A percentile compares a stretch with the other conserved stretches of the same genome.
These are phyloP conservation scores for Luzula sylvatica DNA, from an alignment of 176 grass and related monocot genomes.

Conservation along the genomic window DNA sequence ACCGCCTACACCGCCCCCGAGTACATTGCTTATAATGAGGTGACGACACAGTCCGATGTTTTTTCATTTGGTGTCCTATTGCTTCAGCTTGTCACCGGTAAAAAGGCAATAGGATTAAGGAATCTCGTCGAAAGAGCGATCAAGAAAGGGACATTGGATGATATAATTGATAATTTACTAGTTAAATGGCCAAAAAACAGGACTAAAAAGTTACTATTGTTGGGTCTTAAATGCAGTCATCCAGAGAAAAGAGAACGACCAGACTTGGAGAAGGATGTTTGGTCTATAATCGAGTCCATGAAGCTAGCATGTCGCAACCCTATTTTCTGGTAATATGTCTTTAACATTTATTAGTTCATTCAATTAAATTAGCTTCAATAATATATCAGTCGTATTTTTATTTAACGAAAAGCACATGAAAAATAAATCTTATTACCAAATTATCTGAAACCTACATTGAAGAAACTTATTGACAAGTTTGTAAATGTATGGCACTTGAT, in stretches of 20 bases:
- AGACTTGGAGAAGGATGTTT: conserved; percentile 13
- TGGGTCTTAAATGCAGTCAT: conserved; percentile 43
- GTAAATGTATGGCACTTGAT: too few relatives aligned
- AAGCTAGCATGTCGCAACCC: not conserved
- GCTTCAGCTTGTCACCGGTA: conserved; percentile 54
- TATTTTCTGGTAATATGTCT: too few relatives aligned
- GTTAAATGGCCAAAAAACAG: conserved; percentile 36
- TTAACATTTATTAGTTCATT: too few relatives aligned
- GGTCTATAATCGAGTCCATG: too few relatives aligned
- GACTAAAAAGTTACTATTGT: conserved; percentile 32
- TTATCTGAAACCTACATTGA: too few relatives aligned
- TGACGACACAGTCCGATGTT: conserved; percentile 49
- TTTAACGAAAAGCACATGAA: too few relatives aligned
- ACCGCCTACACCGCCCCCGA: conserved; percentile 58
- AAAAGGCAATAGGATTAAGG: conserved; percentile 35
- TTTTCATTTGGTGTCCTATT: conserved; percentile 57
- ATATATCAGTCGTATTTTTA: too few relatives aligned
- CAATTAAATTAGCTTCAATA: too few relatives aligned
- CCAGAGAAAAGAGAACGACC: conserved; percentile 44
- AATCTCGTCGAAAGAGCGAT: conserved; percentile 38
- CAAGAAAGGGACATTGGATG: conserved; percentile 28
- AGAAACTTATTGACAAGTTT: too few relatives aligned
- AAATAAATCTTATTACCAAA: too few relatives aligned
- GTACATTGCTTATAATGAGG: conserved; percentile 45
- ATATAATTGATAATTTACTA: conserved; percentile 47